Evolutionary conservation across 148 eudicot genomes (phyloP).

Genomic region (Oxyria digyna): DNA sequence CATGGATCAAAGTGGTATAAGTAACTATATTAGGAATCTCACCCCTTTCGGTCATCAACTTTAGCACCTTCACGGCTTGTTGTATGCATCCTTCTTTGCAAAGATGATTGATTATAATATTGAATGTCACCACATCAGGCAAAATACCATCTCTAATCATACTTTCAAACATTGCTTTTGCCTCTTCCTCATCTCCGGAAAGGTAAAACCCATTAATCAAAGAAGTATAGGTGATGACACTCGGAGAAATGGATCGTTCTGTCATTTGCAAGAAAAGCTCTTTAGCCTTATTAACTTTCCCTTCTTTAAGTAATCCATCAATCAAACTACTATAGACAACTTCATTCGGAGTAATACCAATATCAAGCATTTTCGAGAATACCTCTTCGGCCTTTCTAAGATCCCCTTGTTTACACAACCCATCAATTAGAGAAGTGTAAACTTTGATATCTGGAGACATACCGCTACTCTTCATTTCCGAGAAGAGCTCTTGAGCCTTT

Average conservation of each 20-base stretch:
- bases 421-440: slow-evolving; percentile 15
- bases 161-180: not conserved
- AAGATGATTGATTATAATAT: not conserved
- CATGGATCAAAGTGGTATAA: slow-evolving; percentile 18
- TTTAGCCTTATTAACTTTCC: not conserved
- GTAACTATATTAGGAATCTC: not conserved
- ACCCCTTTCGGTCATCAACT: not conserved
- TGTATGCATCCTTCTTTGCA: not conserved
- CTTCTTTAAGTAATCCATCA: slow-evolving; percentile 8
- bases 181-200: not conserved
- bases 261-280: not conserved
- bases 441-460: not conserved
- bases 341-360: slow-evolving; percentile 14
- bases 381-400: slow-evolving; percentile 11
- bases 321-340: slow-evolving; percentile 16
- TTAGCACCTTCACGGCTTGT: not conserved
- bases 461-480: not conserved
- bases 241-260: not conserved
- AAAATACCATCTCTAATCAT: not conserved
- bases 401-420: slow-evolving; percentile 15
- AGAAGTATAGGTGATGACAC: not conserved
- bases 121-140: not conserved
- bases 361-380: slow-evolving; percentile 13
- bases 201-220: not conserved
- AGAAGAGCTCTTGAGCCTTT: slow-evolving; percentile 10